phyloP scores from a whole-genome alignment of 805 yeast species.

The Pichia kluyveri region DNA sequence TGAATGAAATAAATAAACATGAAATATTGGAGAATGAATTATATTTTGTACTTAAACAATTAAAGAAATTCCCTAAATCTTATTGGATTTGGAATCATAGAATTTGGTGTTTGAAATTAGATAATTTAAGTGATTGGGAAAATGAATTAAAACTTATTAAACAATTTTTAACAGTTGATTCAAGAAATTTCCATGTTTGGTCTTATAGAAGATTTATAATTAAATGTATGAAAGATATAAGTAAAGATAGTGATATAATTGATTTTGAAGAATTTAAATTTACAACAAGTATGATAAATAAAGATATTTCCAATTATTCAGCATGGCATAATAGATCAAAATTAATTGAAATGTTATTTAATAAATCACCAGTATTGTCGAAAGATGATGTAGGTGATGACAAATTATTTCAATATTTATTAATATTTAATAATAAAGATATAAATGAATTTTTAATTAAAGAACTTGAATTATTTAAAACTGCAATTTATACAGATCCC shows the following conservation, averaged over 20 bases:
- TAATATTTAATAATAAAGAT: conserved; percentile 11
- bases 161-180: conserved; percentile 59
- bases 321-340: conserved; percentile 92
- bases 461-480: conserved; percentile 63
- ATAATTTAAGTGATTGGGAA: conserved; percentile 50
- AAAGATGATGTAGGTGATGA: conserved; percentile 8
- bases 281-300: conserved; percentile 70
- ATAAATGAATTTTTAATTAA: conserved; percentile 29
- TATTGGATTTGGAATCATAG: conserved; percentile 98
- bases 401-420: conserved; percentile 8
- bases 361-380: conserved; percentile 9
- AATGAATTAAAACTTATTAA: conserved; percentile 62
- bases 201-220: conserved; percentile 77
- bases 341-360: conserved; percentile 47
- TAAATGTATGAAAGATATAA: conserved; percentile 17
- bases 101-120: conserved; percentile 61
- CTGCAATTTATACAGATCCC: conserved; percentile 88
- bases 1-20: conserved; percentile 15
- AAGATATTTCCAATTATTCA: conserved; percentile 83
- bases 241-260: conserved; percentile 11
- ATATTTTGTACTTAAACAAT: conserved; percentile 43
- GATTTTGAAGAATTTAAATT: conserved; percentile 55
- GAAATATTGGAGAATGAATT: conserved; percentile 48
- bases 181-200: conserved; percentile 94
- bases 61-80: conserved; percentile 71